These are phyloP conservation scores for Botrytis medusae DNA, from an alignment of 2,329 filamentous ascomycete species.

Conservation along the genomic window DNA sequence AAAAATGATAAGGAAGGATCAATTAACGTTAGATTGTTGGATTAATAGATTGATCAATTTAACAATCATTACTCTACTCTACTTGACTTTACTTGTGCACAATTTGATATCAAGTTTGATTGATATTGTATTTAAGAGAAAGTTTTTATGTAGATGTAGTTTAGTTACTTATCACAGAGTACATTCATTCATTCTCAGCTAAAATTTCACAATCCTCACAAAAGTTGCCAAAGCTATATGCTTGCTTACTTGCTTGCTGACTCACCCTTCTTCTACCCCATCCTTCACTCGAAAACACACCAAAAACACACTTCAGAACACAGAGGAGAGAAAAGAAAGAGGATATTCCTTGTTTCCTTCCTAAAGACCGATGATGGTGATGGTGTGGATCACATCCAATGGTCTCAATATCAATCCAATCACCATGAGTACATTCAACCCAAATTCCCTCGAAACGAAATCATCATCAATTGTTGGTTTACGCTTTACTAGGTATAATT, in stretches of 20 bases:
- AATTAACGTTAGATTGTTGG: background rate
- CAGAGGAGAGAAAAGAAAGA: background rate
- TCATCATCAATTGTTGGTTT: background rate
- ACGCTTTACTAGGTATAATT: background rate
- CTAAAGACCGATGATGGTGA: background rate
- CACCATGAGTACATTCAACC: background rate
- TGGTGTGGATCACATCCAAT: background rate
- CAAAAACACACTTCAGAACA: background rate
- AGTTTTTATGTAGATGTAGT: too few species aligned
- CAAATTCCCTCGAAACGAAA: background rate
- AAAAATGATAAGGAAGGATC: background rate
- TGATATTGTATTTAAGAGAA: background rate
- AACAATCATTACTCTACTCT: rapidly evolving
- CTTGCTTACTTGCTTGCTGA: background rate
- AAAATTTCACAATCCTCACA: background rate
- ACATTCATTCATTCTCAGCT: background rate
- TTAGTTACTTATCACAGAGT: too few species aligned
- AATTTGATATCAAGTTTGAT: background rate
- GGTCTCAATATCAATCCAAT: background rate
- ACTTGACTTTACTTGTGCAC: too few species aligned
- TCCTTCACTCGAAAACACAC: background rate
- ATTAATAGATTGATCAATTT: background rate
- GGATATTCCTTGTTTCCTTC: background rate
- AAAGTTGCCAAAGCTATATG: background rate
- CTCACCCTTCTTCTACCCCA: background rate